Percentiles rank a stretch among this genome's conserved stretches.
Conservation (phyloP, 163 green algal genomes). For the Coccomyxa subellipsoidea region DNA sequence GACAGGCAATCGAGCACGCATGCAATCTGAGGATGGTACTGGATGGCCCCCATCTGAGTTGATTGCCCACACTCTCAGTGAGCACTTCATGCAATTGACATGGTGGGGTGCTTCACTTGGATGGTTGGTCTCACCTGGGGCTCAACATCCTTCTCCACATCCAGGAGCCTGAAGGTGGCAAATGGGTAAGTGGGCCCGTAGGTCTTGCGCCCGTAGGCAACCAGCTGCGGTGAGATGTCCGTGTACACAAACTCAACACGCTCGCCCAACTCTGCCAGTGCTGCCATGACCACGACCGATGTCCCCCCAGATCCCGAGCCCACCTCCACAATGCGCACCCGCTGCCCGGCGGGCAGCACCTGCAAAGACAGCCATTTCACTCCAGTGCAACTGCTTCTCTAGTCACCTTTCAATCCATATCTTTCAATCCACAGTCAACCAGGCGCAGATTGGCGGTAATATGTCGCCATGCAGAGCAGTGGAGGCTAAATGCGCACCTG, state of each 20-base stretch:
- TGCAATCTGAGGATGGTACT: too few species aligned
- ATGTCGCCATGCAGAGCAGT: too few species aligned
- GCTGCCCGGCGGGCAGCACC: background rate
- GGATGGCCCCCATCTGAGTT: too few species aligned
- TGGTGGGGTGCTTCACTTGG: background rate
- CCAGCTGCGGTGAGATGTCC: constrained; percentile 12
- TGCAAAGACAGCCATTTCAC: too few species aligned
- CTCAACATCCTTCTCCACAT: background rate
- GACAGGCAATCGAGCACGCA: too few species aligned
- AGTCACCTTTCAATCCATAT: too few species aligned
- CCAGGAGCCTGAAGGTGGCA: constrained; percentile 8
- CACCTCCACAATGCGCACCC: constrained; percentile 12
- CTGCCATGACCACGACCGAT: constrained; percentile 10
- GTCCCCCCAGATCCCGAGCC: constrained; percentile 11
- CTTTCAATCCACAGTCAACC: too few species aligned
- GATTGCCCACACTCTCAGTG: too few species aligned
- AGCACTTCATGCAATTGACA: too few species aligned
- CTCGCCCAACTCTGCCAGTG: background rate
- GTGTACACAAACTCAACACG: constrained; percentile 16
- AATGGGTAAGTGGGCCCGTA: constrained; percentile 5
- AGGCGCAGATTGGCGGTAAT: background rate
- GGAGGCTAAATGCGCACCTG: too few species aligned
- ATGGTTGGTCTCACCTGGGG: background rate
- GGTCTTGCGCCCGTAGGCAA: constrained; percentile 12
- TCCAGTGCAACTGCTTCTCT: too few species aligned